A percentile compares a stretch with the other conserved stretches of the same genome.
Evolutionary conservation across 352 stramenopile species (phyloP).

Genomic region (Bremia lactucae): DNA sequence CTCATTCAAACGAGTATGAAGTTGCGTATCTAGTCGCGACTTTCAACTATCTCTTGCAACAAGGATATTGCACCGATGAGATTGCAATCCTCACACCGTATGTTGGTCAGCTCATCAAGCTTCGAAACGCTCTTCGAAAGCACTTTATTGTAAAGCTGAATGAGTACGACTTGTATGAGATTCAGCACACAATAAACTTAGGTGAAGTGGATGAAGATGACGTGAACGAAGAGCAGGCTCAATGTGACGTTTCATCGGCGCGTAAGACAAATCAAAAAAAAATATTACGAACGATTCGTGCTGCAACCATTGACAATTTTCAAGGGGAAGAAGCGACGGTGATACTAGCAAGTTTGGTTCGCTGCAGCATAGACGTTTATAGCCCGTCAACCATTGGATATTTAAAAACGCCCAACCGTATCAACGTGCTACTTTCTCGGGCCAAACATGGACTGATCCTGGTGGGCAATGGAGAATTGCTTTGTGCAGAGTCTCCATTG

Average conservation of each 20-base stretch:
- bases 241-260: neutral
- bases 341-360: conserved; percentile 58
- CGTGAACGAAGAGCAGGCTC: conserved; percentile 15
- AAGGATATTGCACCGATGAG: conserved; percentile 48
- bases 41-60: conserved; percentile 53
- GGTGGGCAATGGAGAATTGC: conserved; percentile 37
- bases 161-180: conserved; percentile 30
- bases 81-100: conserved; percentile 80
- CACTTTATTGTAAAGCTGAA: conserved; percentile 30
- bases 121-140: conserved; percentile 31
- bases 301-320: conserved; percentile 59
- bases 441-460: conserved; percentile 48
- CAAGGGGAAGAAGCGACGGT: conserved; percentile 70
- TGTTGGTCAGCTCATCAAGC: conserved; percentile 59
- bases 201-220: conserved; percentile 19
- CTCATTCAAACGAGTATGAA: conserved; percentile 62
- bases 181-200: conserved; percentile 37
- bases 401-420: conserved; percentile 54
- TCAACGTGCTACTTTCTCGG: conserved; percentile 58
- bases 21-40: conserved; percentile 54
- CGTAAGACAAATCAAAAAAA: conserved; percentile 19
- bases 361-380: conserved; percentile 32
- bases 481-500: conserved; percentile 23
- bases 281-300: conserved; percentile 24
- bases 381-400: conserved; percentile 49